phyloP scores from a whole-genome alignment of 164 flowering plant genomes.

The Cinnamomum chago region DNA sequence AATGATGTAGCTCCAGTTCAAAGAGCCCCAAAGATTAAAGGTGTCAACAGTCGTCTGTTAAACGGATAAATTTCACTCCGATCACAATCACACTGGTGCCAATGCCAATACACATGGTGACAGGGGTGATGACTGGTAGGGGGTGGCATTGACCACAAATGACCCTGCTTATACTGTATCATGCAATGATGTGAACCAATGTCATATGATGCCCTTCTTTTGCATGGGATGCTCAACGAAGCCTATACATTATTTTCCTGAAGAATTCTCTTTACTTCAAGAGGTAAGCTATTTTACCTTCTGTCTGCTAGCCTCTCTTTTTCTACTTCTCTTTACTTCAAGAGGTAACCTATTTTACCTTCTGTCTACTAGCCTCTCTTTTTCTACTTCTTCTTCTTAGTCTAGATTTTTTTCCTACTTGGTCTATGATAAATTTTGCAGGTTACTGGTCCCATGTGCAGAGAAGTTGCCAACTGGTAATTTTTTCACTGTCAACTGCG shows the following conservation, averaged over 20 bases:
- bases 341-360: conserved; percentile 47
- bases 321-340: conserved; percentile 56
- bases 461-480: conserved; percentile 88
- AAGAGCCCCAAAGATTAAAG: no score
- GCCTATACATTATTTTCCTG: conserved; percentile 80
- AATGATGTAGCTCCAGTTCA: no score
- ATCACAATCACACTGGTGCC: no score
- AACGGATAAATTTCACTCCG: no score
- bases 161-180: no score
- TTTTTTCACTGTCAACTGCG: no score
- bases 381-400: not conserved
- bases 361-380: not conserved
- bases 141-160: no score
- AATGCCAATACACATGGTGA: no score
- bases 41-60: no score
- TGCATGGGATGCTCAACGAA: conserved; percentile 95
- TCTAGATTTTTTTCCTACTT: conserved; percentile 1
- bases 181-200: not conserved
- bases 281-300: conserved; percentile 46
- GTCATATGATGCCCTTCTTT: conserved; percentile 3
- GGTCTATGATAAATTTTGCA: conserved; percentile 22
- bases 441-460: conserved; percentile 99
- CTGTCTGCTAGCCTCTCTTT: not conserved
- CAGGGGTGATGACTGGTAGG: no score
- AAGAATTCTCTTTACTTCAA: conserved; percentile 92